phyloP scores from a whole-genome alignment of 2,329 filamentous ascomycete species.

The Nemania sp. region DNA sequence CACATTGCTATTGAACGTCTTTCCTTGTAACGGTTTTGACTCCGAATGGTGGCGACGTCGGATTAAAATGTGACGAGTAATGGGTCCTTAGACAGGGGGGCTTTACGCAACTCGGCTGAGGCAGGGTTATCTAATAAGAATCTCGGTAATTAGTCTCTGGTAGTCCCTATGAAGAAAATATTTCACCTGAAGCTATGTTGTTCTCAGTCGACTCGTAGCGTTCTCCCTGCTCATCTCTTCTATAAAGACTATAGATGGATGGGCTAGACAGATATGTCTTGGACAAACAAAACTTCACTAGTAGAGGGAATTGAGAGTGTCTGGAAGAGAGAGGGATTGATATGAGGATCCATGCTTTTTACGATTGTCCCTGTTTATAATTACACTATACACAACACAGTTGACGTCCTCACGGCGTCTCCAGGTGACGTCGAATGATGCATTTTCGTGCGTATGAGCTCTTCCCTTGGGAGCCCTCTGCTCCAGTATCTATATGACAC shows the following conservation, averaged over 20 bases:
- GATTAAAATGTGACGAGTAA: background rate
- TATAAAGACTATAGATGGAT: too few relatives aligned
- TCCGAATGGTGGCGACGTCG: background rate
- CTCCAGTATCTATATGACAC: background rate
- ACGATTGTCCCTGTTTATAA: slow-evolving; percentile 1
- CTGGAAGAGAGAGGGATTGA: background rate
- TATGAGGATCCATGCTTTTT: background rate
- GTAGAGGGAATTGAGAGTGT: background rate
- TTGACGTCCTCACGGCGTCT: background rate
- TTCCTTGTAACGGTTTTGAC: background rate
- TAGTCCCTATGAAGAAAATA: background rate
- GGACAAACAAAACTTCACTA: background rate
- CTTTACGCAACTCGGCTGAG: background rate
- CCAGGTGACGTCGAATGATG: background rate
- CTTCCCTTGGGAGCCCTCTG: background rate
- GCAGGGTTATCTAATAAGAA: too few relatives aligned
- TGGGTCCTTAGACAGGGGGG: background rate
- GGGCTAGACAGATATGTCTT: too few relatives aligned
- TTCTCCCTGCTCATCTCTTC: too few relatives aligned
- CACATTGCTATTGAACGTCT: background rate
- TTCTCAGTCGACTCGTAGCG: background rate
- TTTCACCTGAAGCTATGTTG: background rate
- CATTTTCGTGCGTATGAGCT: background rate
- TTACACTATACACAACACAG: slow-evolving; percentile 21
- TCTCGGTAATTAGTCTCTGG: background rate